Percentiles rank a stretch among this genome's conserved stretches.
Evolutionary conservation across 1,284 basidiomycete genomes (phyloP).

Genomic region (Ceratobasidium sp.): DNA sequence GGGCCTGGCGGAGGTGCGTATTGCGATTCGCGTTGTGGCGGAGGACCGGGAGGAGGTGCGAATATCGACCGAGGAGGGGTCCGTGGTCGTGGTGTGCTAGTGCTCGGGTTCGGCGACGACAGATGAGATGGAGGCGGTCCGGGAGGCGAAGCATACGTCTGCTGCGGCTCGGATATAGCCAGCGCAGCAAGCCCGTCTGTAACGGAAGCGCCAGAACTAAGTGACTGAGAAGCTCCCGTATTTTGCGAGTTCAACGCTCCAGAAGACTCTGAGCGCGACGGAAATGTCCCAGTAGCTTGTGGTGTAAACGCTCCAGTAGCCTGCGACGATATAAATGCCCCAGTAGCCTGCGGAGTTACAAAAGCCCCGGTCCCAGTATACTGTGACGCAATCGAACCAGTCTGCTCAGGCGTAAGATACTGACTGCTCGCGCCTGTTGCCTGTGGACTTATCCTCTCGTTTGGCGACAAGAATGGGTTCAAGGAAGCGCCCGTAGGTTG

Average conservation of each 20-base stretch:
- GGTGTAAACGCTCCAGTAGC: conserved; percentile 6
- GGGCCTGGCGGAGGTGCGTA: conserved; percentile 47
- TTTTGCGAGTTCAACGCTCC: conserved; percentile 27
- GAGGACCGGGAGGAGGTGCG: conserved; percentile 29
- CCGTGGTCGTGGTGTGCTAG: background rate
- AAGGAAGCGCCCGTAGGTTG: conserved; percentile 35
- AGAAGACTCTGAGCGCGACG: background rate
- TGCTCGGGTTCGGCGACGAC: background rate
- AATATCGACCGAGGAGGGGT: conserved; percentile 17
- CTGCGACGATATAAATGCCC: conserved; percentile 7
- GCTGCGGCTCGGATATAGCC: background rate
- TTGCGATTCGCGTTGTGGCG: background rate
- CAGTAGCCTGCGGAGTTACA: background rate
- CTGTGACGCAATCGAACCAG: background rate
- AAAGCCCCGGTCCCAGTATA: background rate
- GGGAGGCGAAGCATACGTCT: conserved; percentile 21
- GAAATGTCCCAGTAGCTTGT: conserved; percentile 2
- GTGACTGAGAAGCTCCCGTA: conserved; percentile 15
- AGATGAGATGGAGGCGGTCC: conserved; percentile 26
- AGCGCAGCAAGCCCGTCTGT: background rate
- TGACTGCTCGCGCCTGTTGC: conserved; percentile 32
- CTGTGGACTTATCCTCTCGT: conserved; percentile 32
- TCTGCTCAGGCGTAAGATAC: conserved; percentile 31
- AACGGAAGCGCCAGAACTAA: background rate
- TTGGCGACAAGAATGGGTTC: conserved; percentile 38